Evolutionary conservation across 148 eudicot species (phyloP), one percentile per base, ranked within the genome.

Genomic region (Diospyros kaki): DNA sequence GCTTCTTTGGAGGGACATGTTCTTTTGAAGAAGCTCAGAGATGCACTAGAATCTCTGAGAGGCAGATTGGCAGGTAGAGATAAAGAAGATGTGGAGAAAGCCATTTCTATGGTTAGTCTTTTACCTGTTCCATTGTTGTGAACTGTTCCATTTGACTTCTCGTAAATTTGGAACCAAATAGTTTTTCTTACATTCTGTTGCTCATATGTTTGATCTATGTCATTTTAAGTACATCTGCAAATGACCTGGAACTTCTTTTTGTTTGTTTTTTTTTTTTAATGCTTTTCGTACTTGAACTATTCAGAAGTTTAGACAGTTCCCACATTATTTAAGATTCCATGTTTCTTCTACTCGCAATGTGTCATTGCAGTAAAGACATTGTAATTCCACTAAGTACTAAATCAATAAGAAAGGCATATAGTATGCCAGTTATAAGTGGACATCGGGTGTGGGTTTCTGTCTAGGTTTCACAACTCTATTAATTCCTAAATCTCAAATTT

Each of bases 1-100:
- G 86, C 94, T 71, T 95, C 99, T 66, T 82, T 95, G 72, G 99
- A 95, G 76, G 99, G 99, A 69, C 99, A 95, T 79, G 99, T 95
- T 69, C 93, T 95, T 77, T 75, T 95, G 80, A 95, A 92, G 84
- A 95, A 95, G 83, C 89, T 95, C n/a, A 84, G 97, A 80, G 99
- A 95, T 83, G 97, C 97, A 15, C 63, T 95, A 73, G 96, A 95
- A 79, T 83, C 76, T 77, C 75, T 95, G 84, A 95, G 88, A 84
- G 96, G 94, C 12, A 87, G 93, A 75, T 84, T 95, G 82, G 87
- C 87, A 11, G 97, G 97, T 69, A 87, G 79, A 78, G 83, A 88
- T 81, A 95, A 92, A 81, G 98, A 95, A 75, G 98, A 92, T 78
- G 96, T 95, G 38, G 98, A 88, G 81, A 89, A 84, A 82, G 97